These are phyloP conservation scores for Clitocybe nebularis DNA, from an alignment of 1,284 basidiomycete genomes.

Conservation along the genomic window DNA sequence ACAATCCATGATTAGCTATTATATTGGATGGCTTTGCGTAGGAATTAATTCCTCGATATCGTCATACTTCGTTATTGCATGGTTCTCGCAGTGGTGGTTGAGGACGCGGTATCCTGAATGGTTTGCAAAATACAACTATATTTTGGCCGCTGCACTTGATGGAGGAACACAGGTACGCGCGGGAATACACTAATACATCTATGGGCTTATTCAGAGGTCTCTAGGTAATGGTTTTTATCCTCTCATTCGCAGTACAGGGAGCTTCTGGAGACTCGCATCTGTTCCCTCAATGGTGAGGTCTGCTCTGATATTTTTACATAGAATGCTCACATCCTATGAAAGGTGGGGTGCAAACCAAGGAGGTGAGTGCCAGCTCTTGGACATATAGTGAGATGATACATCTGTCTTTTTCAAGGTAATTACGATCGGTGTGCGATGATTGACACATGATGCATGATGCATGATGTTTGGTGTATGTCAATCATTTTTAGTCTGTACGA, in stretches of 20 bases:
- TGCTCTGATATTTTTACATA: background rate
- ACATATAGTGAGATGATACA: too few species aligned
- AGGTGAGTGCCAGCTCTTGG: background rate
- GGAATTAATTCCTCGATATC: conserved; percentile 45
- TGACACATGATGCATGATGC: background rate
- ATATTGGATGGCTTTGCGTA: conserved; percentile 35
- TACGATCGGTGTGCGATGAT: background rate
- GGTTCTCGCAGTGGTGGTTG: conserved; percentile 55
- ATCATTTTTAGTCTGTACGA: too few species aligned
- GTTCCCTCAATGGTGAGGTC: conserved; percentile 50
- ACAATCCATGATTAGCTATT: conserved; percentile 20
- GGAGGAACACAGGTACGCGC: conserved; percentile 27
- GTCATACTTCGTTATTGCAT: conserved; percentile 42
- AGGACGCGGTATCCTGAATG: conserved; percentile 53
- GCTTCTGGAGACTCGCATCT: conserved; percentile 51
- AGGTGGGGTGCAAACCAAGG: conserved; percentile 1
- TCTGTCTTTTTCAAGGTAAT: background rate
- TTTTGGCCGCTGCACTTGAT: conserved; percentile 39
- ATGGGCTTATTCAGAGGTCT: conserved; percentile 23
- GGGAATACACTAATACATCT: background rate
- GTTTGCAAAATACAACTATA: conserved; percentile 49
- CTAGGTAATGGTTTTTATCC: conserved; percentile 67
- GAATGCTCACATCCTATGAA: background rate
- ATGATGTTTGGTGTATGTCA: too few species aligned
- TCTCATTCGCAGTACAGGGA: conserved; percentile 71